A percentile compares a stretch with the other conserved stretches of the same genome.
phyloP scores from a whole-genome alignment of 139 green algal species.

The Volvox reticuliferus region DNA sequence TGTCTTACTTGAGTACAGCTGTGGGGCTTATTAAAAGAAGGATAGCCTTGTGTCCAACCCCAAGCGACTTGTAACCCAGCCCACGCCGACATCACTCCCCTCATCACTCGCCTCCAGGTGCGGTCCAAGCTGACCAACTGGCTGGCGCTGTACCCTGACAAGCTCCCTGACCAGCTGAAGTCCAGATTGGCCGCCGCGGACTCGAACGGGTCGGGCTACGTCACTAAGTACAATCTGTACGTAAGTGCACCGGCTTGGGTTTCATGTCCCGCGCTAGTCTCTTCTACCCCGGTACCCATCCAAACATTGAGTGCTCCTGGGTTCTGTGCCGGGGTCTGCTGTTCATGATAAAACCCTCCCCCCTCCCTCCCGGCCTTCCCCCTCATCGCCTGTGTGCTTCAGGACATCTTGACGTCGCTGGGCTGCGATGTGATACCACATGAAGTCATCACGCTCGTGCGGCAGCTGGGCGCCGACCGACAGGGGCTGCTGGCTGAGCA shows the following conservation, averaged over 20 bases:
- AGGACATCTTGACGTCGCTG: slow-evolving; percentile 23
- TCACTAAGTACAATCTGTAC: slow-evolving; percentile 39
- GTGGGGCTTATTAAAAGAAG: too few species aligned
- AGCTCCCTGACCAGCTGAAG: slow-evolving; percentile 42
- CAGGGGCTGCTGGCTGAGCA: slow-evolving; percentile 50
- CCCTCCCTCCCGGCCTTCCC: neutral
- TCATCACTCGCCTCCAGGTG: slow-evolving; percentile 29
- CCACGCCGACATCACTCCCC: too few species aligned
- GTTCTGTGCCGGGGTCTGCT: too few species aligned
- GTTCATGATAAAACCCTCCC: too few species aligned
- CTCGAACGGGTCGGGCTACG: slow-evolving; percentile 52
- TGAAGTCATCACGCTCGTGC: slow-evolving; percentile 55
- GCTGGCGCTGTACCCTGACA: slow-evolving; percentile 18
- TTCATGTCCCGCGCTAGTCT: too few species aligned
- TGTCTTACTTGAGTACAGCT: too few species aligned
- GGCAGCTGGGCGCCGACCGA: slow-evolving; percentile 52
- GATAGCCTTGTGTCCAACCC: too few species aligned
- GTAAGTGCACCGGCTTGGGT: slow-evolving; percentile 9
- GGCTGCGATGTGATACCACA: slow-evolving; percentile 48
- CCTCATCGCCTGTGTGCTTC: neutral
- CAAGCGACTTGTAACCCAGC: too few species aligned
- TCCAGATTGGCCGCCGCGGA: slow-evolving; percentile 59
- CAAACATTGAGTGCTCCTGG: too few species aligned
- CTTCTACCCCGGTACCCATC: too few species aligned
- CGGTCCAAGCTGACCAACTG: slow-evolving; percentile 16